These are phyloP conservation scores for Mentha longifolia DNA, from an alignment of 257 asterid species.

Conservation along the genomic window DNA sequence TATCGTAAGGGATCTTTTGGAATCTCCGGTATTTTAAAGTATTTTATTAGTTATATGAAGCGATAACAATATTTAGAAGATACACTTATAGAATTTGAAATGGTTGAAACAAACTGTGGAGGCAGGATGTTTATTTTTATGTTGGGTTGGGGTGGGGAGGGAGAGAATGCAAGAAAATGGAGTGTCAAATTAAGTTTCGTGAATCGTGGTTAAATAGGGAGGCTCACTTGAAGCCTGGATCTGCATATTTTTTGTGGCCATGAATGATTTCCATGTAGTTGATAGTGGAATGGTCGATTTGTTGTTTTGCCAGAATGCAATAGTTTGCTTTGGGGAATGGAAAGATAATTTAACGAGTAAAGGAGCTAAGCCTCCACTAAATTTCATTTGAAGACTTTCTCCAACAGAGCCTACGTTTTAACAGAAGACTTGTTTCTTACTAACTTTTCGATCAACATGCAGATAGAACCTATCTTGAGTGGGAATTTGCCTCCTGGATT, in stretches of 20 bases:
- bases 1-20: not conserved
- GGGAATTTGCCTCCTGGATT: constrained; percentile 92
- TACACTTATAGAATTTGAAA: not conserved
- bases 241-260: not conserved
- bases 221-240: no score
- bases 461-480: constrained; percentile 89
- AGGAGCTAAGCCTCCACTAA: not conserved
- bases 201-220: no score
- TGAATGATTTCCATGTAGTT: no score
- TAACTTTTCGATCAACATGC: constrained; percentile 43
- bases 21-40: not conserved
- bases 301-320: not conserved
- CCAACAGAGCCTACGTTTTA: not conserved
- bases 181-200: no score
- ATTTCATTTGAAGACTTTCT: not conserved
- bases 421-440: constrained; percentile 24
- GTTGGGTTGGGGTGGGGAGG: not conserved
- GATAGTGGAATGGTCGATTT: no score
- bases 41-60: not conserved
- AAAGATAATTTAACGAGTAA: not conserved
- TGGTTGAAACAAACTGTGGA: not conserved
- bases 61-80: no score
- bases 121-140: not conserved
- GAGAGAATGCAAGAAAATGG: not conserved
- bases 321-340: not conserved